These are phyloP conservation scores for Hyparrhenia diplandra DNA, from an alignment of 176 grass and related monocot genomes.

Conservation along the genomic window DNA sequence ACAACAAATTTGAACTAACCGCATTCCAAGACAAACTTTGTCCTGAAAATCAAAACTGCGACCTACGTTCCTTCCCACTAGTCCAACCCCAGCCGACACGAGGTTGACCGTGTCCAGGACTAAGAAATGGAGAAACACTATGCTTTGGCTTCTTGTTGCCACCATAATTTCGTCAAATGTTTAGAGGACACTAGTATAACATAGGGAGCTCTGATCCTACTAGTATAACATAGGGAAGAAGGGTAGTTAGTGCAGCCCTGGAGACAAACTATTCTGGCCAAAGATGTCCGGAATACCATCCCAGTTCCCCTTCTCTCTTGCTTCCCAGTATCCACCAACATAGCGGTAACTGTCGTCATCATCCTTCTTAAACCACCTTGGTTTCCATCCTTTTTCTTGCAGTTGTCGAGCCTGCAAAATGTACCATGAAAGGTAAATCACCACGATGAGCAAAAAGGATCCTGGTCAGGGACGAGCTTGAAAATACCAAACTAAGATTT, in stretches of 20 bases:
- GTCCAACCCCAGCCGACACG: not conserved
- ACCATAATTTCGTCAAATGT: not conserved
- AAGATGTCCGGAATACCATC: constrained; percentile 73
- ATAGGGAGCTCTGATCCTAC: constrained; percentile 1
- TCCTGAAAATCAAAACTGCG: not conserved
- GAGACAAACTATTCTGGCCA: constrained; percentile 39
- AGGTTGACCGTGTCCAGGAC: not conserved
- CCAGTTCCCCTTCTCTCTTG: constrained; percentile 70
- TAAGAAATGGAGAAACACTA: not conserved
- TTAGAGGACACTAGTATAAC: not conserved
- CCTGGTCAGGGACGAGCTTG: not conserved
- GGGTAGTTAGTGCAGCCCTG: constrained; percentile 21
- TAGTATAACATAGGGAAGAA: constrained; percentile 9
- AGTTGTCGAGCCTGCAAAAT: constrained; percentile 68
- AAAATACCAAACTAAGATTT: not conserved
- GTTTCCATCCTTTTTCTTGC: constrained; percentile 92
- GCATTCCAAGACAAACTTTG: not conserved
- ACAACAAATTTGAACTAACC: not conserved
- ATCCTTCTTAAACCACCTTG: constrained; percentile 89
- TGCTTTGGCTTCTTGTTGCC: not conserved
- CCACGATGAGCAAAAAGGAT: not conserved
- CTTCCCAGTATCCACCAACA: constrained; percentile 92
- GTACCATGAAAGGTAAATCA: not conserved
- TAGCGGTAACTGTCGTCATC: constrained; percentile 76
- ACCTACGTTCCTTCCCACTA: not conserved